A percentile compares a stretch with the other conserved stretches of the same genome.
These are phyloP conservation scores for Phoenix dactylifera DNA, from an alignment of 176 grass and related monocot species.

Conservation along the genomic window DNA sequence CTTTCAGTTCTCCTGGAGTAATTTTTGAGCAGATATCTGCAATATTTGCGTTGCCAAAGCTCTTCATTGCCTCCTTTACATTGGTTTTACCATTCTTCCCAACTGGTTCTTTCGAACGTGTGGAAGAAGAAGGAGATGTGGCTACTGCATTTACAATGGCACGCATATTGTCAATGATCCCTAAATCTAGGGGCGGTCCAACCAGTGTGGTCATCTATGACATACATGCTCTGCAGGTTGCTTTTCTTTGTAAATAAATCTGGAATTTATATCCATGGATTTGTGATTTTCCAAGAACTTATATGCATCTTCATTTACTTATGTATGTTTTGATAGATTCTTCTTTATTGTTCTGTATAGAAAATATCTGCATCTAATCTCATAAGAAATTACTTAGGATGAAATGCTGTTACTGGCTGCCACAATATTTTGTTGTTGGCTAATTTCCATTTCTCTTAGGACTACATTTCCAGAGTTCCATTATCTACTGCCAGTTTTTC, in stretches of 20 bases:
- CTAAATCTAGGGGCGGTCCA: slow-evolving; percentile 86
- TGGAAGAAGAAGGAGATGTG: slow-evolving; percentile 95
- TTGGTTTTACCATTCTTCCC: slow-evolving; percentile 91
- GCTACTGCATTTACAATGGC: slow-evolving; percentile 90
- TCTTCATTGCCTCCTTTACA: slow-evolving; percentile 82
- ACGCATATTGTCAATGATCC: slow-evolving; percentile 80
- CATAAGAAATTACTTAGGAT: too few species aligned
- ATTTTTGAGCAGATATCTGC: slow-evolving; percentile 95
- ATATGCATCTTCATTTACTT: too few species aligned
- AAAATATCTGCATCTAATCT: too few species aligned
- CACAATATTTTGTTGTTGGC: too few species aligned
- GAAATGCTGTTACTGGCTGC: too few species aligned
- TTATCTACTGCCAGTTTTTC: too few species aligned
- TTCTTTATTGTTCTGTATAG: too few species aligned
- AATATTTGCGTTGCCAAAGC: slow-evolving; percentile 77
- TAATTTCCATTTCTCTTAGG: too few species aligned
- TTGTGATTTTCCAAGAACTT: too few species aligned
- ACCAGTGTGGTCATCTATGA: slow-evolving; percentile 86
- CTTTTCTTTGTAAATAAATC: slow-evolving; percentile 6
- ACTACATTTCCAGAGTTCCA: too few species aligned
- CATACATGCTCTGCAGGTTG: slow-evolving; percentile 93
- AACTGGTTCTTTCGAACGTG: slow-evolving; percentile 84
- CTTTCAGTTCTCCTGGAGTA: slow-evolving; percentile 83
- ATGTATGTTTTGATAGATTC: too few species aligned
- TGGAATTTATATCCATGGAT: too few species aligned